phyloP scores from a whole-genome alignment of 345 rosid genomes.

The Erodium maritimum region DNA sequence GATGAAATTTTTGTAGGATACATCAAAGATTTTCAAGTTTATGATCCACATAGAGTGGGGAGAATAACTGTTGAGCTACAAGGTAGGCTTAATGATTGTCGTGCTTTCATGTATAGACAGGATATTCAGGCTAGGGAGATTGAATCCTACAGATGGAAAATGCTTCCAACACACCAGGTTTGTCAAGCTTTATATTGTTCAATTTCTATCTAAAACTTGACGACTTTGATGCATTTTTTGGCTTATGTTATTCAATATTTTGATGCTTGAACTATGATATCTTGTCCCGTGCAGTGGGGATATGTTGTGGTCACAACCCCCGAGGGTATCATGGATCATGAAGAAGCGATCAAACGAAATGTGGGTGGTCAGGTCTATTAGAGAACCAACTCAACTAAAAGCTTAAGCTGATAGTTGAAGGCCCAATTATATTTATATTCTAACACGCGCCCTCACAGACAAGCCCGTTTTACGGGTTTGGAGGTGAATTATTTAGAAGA shows the following conservation, averaged over 20 bases:
- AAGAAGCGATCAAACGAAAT: constrained; percentile 63
- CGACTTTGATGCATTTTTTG: too few species aligned
- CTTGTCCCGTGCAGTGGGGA: constrained; percentile 57
- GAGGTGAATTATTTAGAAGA: too few species aligned
- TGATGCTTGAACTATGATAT: too few species aligned
- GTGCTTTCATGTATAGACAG: constrained; percentile 75
- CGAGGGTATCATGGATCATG: constrained; percentile 90
- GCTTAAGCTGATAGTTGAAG: too few species aligned
- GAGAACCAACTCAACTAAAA: too few species aligned
- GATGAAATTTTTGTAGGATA: constrained; percentile 35
- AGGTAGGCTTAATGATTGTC: constrained; percentile 77
- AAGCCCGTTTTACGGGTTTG: too few species aligned
- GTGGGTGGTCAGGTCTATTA: too few species aligned
- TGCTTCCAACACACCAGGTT: constrained; percentile 88
- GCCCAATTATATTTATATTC: too few species aligned
- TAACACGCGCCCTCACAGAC: too few species aligned
- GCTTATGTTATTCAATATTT: too few species aligned
- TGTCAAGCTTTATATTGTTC: constrained; percentile 3
- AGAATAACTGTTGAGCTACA: constrained; percentile 75
- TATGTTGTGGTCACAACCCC: constrained; percentile 85
- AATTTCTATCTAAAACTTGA: too few species aligned
- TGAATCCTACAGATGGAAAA: constrained; percentile 40
- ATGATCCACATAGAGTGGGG: constrained; percentile 83
- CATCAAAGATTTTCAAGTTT: constrained; percentile 52
- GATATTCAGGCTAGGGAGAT: constrained; percentile 75